These are phyloP conservation scores for Akanthomyces lecanii DNA, from an alignment of 2,329 filamentous ascomycete species.

Conservation along the genomic window DNA sequence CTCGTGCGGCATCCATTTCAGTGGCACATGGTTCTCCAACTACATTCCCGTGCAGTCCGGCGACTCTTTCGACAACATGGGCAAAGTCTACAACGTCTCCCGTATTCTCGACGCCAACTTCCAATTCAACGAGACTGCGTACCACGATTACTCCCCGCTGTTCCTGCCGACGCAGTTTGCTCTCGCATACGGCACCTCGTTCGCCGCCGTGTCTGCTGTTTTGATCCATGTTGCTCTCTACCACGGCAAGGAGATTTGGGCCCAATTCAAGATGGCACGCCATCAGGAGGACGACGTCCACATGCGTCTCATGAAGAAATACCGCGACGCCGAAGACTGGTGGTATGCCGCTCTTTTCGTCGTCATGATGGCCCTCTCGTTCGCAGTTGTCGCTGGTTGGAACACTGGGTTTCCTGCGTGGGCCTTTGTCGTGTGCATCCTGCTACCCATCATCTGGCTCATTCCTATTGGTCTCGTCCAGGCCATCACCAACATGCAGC, in stretches of 20 bases:
- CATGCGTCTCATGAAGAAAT: conserved; percentile 60
- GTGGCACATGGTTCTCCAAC: conserved; percentile 52
- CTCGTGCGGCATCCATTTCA: conserved; percentile 57
- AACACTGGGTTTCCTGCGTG: conserved; percentile 55
- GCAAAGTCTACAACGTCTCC: conserved; percentile 53
- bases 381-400: conserved; percentile 52
- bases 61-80: conserved; percentile 62
- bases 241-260: conserved; percentile 52
- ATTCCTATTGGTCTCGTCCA: conserved; percentile 59
- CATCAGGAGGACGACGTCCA: conserved; percentile 56
- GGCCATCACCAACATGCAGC: conserved; percentile 57
- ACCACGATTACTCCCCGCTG: conserved; percentile 61
- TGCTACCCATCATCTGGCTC: conserved; percentile 55
- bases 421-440: conserved; percentile 53
- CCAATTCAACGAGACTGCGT: conserved; percentile 57
- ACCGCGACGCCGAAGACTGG: conserved; percentile 55
- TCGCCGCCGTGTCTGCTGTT: conserved; percentile 62
- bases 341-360: conserved; percentile 52
- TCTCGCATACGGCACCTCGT: conserved; percentile 58
- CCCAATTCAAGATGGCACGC: conserved; percentile 51
- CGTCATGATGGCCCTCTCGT: conserved; percentile 51
- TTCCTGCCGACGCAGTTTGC: conserved; percentile 61
- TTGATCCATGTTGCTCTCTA: conserved; percentile 53
- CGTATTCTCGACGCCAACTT: conserved; percentile 53
- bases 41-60: conserved; percentile 60